Base-by-base conservation (phyloP, 2,329 filamentous ascomycete genomes). In the Aureobasidium subglaciale region DNA sequence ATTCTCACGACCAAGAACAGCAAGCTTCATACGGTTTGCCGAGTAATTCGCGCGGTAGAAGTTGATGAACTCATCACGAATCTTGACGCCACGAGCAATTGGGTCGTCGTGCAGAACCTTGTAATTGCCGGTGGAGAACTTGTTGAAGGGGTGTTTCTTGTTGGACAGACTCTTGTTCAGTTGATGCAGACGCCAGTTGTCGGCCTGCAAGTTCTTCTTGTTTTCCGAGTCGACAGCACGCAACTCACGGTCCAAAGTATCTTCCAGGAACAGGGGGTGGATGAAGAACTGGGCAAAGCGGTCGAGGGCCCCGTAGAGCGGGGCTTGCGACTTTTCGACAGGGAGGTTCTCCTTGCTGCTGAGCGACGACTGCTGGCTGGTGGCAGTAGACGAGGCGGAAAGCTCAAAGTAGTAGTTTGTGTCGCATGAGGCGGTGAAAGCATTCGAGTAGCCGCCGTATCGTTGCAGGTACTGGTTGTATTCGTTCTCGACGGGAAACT, bases 361-460 rank as follows among this genome's bases (percentile, higher is more conserved):
- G 15, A 62, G 57, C 20, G 73, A 72, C 59, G 70, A 65, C 15
- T 63, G 60, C 15, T 67, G 67, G 60, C 85, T 83, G 67, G 78
- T 82, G 60, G 71, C 65, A 42, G 75, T 75, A 11, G 86, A 81
- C 50, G 89, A 89, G 29, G 90, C 90, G 18, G 88, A 89, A 57
- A 97, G 85, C 67, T 99, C 93, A 69, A 99, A 99, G 73, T 88
- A 97, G 75, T 95, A 99, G 73, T 97, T 97, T 60, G 93, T 99
- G 52, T 92, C 95, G 1, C 90, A 96, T 5, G 88, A 79, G 15
- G 87, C 90, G 1, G 93, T 99, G 71, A 95, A 97, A 55, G 93
- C 93, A 70, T 99, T 99, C 25, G 91, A 96, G 67, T 86, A 84
- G 55, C 93, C 93, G 9, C 90, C 95, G 70, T 96, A 87, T 58